A percentile compares a stretch with the other conserved stretches of the same genome.
Conservation (phyloP, 768 basidiomycete species). For the Podaxis sp. region DNA sequence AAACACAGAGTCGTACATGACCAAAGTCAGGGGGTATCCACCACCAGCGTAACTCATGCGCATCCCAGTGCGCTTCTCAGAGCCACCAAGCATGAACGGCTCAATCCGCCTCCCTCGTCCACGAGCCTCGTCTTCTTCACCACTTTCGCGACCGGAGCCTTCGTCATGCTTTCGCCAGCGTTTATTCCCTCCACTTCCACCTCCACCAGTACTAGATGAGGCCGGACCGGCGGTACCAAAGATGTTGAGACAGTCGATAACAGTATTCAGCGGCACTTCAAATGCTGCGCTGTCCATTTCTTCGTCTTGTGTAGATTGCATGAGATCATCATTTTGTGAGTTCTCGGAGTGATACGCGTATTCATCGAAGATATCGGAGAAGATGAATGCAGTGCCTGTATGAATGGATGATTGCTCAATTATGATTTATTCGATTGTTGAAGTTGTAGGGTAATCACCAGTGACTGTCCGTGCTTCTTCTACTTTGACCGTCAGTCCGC, state of each 20-base stretch:
- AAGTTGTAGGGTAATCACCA: constrained; percentile 43
- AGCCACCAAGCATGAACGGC: constrained; percentile 49
- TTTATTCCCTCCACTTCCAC: constrained; percentile 34
- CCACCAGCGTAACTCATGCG: constrained; percentile 77
- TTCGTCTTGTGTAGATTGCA: constrained; percentile 17
- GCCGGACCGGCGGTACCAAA: constrained; percentile 77
- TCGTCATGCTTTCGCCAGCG: constrained; percentile 49
- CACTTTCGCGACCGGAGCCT: constrained; percentile 42
- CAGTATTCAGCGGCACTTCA: constrained; percentile 78
- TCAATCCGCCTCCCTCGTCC: constrained; percentile 50
- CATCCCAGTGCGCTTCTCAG: constrained; percentile 78
- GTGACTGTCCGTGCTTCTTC: constrained; percentile 83
- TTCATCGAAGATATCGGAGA: constrained; percentile 13
- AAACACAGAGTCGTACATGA: constrained; percentile 57
- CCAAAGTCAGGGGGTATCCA: constrained; percentile 74
- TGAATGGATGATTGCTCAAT: background rate
- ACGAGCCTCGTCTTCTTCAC: constrained; percentile 35
- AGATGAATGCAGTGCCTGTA: background rate
- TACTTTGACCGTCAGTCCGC: constrained; percentile 74
- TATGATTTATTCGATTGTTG: background rate
- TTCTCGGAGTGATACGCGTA: constrained; percentile 21
- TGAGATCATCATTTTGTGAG: constrained; percentile 15
- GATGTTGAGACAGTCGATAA: constrained; percentile 91
- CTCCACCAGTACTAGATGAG: constrained; percentile 22
- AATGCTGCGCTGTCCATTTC: constrained; percentile 49